Percentiles rank a stretch among this genome's conserved stretches.
Evolutionary conservation across 148 eudicot genomes (phyloP).

Genomic region (Dianthus caryophyllus): DNA sequence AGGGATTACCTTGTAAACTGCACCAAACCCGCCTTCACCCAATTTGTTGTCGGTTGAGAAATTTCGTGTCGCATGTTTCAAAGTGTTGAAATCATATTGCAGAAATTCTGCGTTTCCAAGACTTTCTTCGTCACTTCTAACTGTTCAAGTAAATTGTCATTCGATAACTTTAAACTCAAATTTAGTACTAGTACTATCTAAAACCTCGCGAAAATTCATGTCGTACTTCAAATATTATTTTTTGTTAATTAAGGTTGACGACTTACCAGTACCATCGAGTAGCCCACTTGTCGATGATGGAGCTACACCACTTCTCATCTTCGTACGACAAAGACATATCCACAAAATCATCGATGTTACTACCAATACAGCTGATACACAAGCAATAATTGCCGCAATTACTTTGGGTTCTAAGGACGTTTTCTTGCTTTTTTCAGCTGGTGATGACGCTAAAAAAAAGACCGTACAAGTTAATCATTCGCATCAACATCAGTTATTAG

Average conservation of each 20-base stretch:
- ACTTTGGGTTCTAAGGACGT: neutral
- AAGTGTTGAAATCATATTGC: slow-evolving; percentile 14
- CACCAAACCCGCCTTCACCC: slow-evolving; percentile 75
- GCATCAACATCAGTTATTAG: no score
- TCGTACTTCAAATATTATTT: neutral
- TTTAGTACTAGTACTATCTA: no score
- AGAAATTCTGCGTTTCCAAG: slow-evolving; percentile 11
- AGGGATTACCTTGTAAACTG: slow-evolving; percentile 32
- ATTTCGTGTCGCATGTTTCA: slow-evolving; percentile 10
- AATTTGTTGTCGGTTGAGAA: slow-evolving; percentile 33
- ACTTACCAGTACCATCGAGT: slow-evolving; percentile 10
- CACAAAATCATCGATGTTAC: neutral
- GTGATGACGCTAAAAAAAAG: neutral
- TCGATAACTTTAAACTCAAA: no score
- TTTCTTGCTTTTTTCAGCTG: neutral
- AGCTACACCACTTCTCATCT: neutral
- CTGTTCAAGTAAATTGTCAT: neutral
- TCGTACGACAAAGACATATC: neutral
- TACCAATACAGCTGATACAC: neutral
- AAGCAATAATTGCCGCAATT: neutral
- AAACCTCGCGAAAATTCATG: no score
- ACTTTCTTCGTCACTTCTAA: neutral
- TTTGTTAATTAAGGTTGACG: neutral
- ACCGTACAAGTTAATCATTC: no score
- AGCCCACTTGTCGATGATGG: neutral